These are phyloP conservation scores for Aspergillus persii DNA, from an alignment of 2,329 filamentous ascomycete species.

Conservation along the genomic window DNA sequence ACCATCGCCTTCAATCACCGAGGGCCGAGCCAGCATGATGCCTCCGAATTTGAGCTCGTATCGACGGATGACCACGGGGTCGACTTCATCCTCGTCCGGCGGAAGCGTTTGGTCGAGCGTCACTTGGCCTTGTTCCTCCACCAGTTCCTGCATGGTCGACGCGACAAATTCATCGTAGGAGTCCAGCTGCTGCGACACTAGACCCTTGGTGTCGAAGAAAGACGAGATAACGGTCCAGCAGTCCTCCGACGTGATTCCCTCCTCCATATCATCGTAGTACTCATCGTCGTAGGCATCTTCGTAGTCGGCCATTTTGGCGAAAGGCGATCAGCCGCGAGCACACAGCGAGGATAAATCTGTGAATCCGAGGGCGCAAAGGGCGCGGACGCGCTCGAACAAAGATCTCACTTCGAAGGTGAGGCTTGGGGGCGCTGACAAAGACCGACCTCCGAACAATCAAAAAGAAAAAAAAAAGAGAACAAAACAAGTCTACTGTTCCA, in stretches of 20 bases:
- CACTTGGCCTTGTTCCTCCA: conserved; percentile 86
- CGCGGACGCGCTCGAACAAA: conserved; percentile 25
- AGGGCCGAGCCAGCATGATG: conserved; percentile 82
- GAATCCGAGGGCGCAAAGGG: conserved; percentile 20
- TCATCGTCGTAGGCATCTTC: conserved; percentile 67
- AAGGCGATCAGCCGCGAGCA: conserved; percentile 9
- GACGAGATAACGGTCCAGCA: conserved; percentile 97
- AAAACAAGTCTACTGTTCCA: not conserved
- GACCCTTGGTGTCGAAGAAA: conserved; percentile 93
- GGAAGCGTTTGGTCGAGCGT: conserved; percentile 92
- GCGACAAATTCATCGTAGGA: conserved; percentile 97
- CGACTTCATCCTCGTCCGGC: conserved; percentile 66
- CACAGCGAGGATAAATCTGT: conserved; percentile 4
- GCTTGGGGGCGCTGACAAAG: conserved; percentile 9
- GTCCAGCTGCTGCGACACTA: conserved; percentile 96
- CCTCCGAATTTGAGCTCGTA: conserved; percentile 95
- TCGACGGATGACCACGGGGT: conserved; percentile 79
- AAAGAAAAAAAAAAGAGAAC: not conserved
- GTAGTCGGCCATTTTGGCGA: conserved; percentile 52
- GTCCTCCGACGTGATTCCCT: conserved; percentile 89
- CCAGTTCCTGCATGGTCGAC: conserved; percentile 89
- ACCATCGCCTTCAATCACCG: conserved; percentile 90
- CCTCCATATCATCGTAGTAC: conserved; percentile 65
- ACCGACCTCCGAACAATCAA: conserved; percentile 1
- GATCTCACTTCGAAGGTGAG: conserved; percentile 15